phyloP scores from a whole-genome alignment of 2,329 filamentous ascomycete species.

The Botrytis hyacinthi region DNA sequence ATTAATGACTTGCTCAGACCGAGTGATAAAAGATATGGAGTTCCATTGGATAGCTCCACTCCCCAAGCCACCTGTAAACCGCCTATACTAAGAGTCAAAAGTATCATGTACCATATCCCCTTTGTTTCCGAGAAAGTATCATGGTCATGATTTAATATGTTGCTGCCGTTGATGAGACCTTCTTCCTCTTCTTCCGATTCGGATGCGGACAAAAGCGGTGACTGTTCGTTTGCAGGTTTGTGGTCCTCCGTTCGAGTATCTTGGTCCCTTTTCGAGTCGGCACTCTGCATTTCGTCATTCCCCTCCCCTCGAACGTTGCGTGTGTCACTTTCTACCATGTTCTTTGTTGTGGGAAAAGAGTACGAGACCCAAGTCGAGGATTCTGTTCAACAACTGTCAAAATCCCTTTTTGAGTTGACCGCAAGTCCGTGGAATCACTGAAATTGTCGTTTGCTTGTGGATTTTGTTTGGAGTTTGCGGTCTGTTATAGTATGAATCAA shows the following conservation, averaged over 20 bases:
- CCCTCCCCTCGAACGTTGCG: constrained; percentile 16
- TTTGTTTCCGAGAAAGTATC: constrained; percentile 64
- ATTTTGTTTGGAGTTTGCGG: background rate
- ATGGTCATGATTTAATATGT: constrained; percentile 43
- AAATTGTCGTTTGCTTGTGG: background rate
- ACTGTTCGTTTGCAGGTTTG: constrained; percentile 45
- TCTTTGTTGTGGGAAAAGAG: background rate
- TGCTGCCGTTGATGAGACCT: constrained; percentile 39
- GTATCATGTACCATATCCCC: constrained; percentile 79
- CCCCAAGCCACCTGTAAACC: constrained; percentile 95
- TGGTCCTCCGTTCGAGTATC: constrained; percentile 8
- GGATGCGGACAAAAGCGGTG: constrained; percentile 49
- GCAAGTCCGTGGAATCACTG: background rate
- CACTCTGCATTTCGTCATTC: constrained; percentile 16
- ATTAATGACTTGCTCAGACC: constrained; percentile 80
- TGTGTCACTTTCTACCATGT: constrained; percentile 26
- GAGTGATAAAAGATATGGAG: constrained; percentile 76
- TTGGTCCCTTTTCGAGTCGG: background rate
- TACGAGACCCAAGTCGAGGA: background rate
- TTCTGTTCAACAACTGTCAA: background rate
- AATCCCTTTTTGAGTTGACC: background rate
- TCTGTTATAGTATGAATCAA: background rate
- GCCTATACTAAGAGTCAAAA: constrained; percentile 82
- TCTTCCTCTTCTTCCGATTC: constrained; percentile 40
- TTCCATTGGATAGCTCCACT: constrained; percentile 90